A percentile compares a stretch with the other conserved stretches of the same genome.
Evolutionary conservation across 805 yeast genomes (phyloP).

Genomic region (Phaffomyces opuntiae): DNA sequence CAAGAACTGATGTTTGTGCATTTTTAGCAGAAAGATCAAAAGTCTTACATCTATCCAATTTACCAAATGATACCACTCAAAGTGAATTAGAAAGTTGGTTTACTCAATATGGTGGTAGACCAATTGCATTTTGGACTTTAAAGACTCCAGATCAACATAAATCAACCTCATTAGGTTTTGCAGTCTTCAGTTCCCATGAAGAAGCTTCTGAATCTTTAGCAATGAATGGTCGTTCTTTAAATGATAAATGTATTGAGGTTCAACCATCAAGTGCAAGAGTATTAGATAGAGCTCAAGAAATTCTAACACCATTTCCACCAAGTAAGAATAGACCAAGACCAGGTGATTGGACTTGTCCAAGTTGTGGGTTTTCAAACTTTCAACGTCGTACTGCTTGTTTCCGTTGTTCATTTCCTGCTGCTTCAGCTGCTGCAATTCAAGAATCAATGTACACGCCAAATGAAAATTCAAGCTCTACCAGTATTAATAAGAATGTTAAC

Average conservation of each 20-base stretch:
- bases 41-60: conserved; percentile 71
- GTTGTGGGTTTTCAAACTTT: conserved; percentile 91
- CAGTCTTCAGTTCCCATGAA: conserved; percentile 76
- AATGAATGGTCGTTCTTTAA: conserved; percentile 70
- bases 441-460: conserved; percentile 41
- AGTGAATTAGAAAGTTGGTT: conserved; percentile 89
- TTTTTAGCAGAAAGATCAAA: conserved; percentile 68
- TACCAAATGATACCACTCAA: conserved; percentile 84
- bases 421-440: conserved; percentile 63
- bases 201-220: conserved; percentile 75
- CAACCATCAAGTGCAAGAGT: conserved; percentile 79
- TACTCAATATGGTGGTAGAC: conserved; percentile 77
- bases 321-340: conserved; percentile 87
- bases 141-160: conserved; percentile 51
- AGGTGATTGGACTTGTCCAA: conserved; percentile 97
- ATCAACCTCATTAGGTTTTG: conserved; percentile 68
- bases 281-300: conserved; percentile 74
- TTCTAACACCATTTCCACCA: conserved; percentile 78
- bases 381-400: conserved; percentile 92
- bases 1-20: conserved; percentile 60
- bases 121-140: conserved; percentile 85
- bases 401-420: conserved; percentile 83
- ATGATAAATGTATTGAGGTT: conserved; percentile 73
- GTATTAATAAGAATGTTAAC: conserved; percentile 4
- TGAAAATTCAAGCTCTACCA: conserved; percentile 9